Percentiles rank a stretch among this genome's conserved stretches.
Evolutionary conservation across 805 yeast species (phyloP).

Genomic region (Teunomyces kruisii): DNA sequence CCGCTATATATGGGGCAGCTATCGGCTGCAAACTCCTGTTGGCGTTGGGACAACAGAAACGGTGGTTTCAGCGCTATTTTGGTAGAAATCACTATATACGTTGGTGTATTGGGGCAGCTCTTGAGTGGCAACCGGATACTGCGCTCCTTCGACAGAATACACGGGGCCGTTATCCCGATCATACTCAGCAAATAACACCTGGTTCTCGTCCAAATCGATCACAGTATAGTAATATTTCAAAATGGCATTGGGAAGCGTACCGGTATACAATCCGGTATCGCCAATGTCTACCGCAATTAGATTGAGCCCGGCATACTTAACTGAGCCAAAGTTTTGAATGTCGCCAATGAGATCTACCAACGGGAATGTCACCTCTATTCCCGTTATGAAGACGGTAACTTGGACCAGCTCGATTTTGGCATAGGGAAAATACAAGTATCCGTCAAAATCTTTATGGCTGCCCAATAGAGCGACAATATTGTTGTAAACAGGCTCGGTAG

Average conservation of each 20-base stretch:
- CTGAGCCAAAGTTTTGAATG: constrained; percentile 8
- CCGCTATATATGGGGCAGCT: neutral
- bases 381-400: constrained; percentile 12
- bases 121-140: constrained; percentile 15
- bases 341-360: constrained; percentile 15
- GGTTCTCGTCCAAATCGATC: constrained; percentile 15
- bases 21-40: neutral
- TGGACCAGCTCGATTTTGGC: constrained; percentile 1
- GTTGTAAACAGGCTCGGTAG: constrained; percentile 11
- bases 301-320: constrained; percentile 10
- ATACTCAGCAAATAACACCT: constrained; percentile 14
- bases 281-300: constrained; percentile 12
- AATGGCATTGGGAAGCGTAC: constrained; percentile 17
- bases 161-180: neutral
- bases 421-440: constrained; percentile 6
- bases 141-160: constrained; percentile 7
- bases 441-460: constrained; percentile 3
- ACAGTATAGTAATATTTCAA: constrained; percentile 16
- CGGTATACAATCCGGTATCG: constrained; percentile 9
- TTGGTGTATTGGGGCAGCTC: constrained; percentile 2
- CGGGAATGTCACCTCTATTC: constrained; percentile 10
- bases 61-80: constrained; percentile 2
- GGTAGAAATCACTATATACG: constrained; percentile 12
- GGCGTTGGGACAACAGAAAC: neutral
- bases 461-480: constrained; percentile 14